Conservation (phyloP, 495 filamentous ascomycete species). For the Penicillium subrubescens region DNA sequence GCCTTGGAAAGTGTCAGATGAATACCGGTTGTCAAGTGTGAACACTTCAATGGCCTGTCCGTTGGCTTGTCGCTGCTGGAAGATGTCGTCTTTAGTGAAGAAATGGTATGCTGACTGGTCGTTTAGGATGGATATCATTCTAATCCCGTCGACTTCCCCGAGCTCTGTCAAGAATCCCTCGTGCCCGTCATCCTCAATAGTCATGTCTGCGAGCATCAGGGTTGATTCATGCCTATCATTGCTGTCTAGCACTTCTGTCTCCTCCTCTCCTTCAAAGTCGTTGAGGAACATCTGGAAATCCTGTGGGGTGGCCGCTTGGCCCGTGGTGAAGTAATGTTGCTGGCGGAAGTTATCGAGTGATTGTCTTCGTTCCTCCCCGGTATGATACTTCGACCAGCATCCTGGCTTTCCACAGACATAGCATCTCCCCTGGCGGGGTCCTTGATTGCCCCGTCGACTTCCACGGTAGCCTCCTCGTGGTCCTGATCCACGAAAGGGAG, state of each 20-base stretch:
- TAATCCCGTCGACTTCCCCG: background rate
- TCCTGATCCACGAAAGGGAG: background rate
- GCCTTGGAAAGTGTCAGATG: background rate
- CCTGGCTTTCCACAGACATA: background rate
- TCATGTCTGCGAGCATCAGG: background rate
- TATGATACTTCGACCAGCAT: background rate
- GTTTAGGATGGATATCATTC: background rate
- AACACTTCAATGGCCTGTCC: background rate
- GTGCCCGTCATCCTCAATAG: background rate
- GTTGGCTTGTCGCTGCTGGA: constrained; percentile 1
- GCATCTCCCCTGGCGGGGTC: background rate
- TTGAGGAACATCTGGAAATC: constrained; percentile 5
- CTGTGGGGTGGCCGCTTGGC: constrained; percentile 3
- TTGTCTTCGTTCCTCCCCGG: background rate
- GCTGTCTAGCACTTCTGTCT: constrained; percentile 2
- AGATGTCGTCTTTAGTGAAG: background rate
- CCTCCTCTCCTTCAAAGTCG: constrained; percentile 5
- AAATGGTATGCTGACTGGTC: background rate
- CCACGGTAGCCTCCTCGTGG: background rate
- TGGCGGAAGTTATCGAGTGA: background rate
- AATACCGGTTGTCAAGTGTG: background rate
- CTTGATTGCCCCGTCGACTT: background rate
- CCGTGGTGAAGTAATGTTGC: background rate
- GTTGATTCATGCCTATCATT: constrained; percentile 4
- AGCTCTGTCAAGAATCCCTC: background rate